Conservation (phyloP, 768 basidiomycete species). For the Cantharellus cinnabarinus region DNA sequence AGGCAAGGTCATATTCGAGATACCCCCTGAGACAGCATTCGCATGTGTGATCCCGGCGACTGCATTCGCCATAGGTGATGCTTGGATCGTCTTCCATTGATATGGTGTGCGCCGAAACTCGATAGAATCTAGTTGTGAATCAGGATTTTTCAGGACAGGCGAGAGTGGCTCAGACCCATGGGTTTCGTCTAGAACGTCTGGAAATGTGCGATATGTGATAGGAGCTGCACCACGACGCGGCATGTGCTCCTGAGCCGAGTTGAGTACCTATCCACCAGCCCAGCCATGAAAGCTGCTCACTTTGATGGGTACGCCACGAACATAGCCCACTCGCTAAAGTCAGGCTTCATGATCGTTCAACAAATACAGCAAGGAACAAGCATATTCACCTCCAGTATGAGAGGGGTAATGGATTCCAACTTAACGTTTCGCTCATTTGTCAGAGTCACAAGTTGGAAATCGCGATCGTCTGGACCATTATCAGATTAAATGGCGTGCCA, state of each 20-base stretch:
- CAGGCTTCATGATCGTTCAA: not conserved
- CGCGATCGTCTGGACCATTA: constrained; percentile 27
- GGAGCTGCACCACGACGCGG: constrained; percentile 12
- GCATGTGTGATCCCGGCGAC: too few species aligned
- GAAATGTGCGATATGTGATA: constrained; percentile 12
- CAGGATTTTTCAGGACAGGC: too few species aligned
- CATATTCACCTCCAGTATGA: constrained; percentile 39
- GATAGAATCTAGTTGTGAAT: too few species aligned
- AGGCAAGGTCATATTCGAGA: not conserved
- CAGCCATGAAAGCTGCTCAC: not conserved
- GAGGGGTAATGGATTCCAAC: constrained; percentile 70
- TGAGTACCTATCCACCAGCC: too few species aligned
- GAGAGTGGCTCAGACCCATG: too few species aligned
- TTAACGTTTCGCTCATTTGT: constrained; percentile 81
- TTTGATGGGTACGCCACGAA: constrained; percentile 7
- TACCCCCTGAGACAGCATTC: too few species aligned
- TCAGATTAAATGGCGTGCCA: not conserved
- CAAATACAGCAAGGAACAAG: not conserved
- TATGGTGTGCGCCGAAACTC: too few species aligned
- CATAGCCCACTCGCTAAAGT: constrained; percentile 5
- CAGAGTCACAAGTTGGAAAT: constrained; percentile 51
- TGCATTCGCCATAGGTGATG: too few species aligned
- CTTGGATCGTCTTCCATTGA: too few species aligned
- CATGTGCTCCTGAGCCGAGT: not conserved
- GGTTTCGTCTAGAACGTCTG: not conserved